Conservation (phyloP, 345 rosid species). For the Acer yangbiense region DNA sequence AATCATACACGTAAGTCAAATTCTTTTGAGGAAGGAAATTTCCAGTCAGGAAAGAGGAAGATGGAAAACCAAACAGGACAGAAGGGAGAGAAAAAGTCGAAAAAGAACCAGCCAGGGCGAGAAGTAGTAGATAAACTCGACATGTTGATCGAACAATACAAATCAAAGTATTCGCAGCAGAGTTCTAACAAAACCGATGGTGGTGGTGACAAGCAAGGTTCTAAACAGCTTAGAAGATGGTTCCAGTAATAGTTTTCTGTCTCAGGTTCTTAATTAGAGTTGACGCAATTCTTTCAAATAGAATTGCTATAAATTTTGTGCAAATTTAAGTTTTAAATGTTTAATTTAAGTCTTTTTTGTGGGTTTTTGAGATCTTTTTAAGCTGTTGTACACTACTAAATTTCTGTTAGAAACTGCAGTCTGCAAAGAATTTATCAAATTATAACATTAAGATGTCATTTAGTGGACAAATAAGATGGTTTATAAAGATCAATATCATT, state of each 20-base stretch:
- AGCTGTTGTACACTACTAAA: not conserved
- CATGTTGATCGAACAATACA: constrained; percentile 65
- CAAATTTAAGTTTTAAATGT: not conserved
- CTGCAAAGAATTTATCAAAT: no score
- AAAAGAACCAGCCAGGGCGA: constrained; percentile 47
- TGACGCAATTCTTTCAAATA: not conserved
- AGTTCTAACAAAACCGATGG: constrained; percentile 46
- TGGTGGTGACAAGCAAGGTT: constrained; percentile 26
- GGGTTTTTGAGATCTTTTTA: not conserved
- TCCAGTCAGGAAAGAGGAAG: constrained; percentile 42
- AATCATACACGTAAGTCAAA: constrained; percentile 21
- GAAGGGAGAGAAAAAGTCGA: constrained; percentile 39
- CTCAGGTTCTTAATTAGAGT: not conserved
- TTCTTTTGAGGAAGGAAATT: constrained; percentile 25
- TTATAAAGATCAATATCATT: no score
- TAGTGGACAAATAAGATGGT: no score
- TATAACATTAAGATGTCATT: no score
- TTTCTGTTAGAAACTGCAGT: not conserved
- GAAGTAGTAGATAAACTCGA: constrained; percentile 72
- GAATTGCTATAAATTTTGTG: not conserved
- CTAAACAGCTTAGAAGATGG: constrained; percentile 62
- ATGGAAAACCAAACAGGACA: constrained; percentile 30
- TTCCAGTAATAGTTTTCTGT: constrained; percentile 42
- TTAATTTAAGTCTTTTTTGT: not conserved
- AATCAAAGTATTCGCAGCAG: constrained; percentile 61